These are phyloP conservation scores for Mucor saturninus DNA, from an alignment of 371 early-diverging fungal species.

Conservation along the genomic window DNA sequence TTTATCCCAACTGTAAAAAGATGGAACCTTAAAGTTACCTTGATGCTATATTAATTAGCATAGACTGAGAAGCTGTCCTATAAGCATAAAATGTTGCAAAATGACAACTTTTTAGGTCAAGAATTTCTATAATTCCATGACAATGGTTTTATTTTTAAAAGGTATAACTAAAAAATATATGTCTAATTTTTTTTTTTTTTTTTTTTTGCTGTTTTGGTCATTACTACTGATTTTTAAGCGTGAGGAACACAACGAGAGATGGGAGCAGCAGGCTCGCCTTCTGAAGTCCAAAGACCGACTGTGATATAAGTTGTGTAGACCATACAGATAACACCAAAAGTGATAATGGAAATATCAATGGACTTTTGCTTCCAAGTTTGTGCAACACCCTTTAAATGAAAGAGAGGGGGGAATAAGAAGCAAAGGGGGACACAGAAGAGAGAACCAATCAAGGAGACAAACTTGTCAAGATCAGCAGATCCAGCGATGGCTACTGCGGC, in stretches of 20 bases:
- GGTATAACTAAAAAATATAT: no score
- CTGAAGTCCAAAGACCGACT: constrained; percentile 63
- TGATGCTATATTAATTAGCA: no score
- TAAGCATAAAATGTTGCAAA: no score
- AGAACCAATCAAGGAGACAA: constrained; percentile 88
- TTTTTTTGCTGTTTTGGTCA: no score
- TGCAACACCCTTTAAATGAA: constrained; percentile 74
- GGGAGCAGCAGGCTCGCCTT: constrained; percentile 35
- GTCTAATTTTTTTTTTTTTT: no score
- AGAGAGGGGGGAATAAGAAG: constrained; percentile 82
- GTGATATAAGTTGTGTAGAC: constrained; percentile 80
- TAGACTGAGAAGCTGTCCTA: no score
- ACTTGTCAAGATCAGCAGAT: constrained; percentile 76
- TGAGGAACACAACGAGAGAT: constrained; percentile 32
- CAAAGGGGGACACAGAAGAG: constrained; percentile 75
- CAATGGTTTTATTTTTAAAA: no score
- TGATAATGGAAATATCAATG: constrained; percentile 65
- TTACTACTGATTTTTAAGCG: not conserved
- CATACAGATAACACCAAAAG: constrained; percentile 77
- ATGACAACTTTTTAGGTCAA: no score
- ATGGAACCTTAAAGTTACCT: no score
- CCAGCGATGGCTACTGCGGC: constrained; percentile 77
- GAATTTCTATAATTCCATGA: no score
- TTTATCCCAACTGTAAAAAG: no score
- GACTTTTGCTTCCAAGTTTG: constrained; percentile 39